Base-by-base conservation (phyloP, 176 grass and related monocot species). In the Guadua angustifolia region DNA sequence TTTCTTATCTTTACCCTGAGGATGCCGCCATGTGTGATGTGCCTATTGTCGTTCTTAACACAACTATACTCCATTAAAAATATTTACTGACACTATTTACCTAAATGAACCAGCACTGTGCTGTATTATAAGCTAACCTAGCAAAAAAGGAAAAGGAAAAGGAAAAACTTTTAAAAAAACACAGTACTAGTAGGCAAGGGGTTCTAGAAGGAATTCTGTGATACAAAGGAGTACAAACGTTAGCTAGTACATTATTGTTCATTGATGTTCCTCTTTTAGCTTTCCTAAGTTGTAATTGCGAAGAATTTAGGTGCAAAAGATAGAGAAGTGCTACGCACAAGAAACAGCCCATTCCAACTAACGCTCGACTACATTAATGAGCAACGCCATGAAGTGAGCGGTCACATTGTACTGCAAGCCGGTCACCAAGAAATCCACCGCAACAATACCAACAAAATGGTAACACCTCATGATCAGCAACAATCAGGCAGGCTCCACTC, bases 11-110 rank as follows among this genome's bases (percentile, higher is more conserved):
- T 1, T 29, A 29, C n/a, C n/a, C n/a, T n/a, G n/a, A n/a, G n/a
- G n/a, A n/a, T 46, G 15, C 22, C 14, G 78, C 77, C 85, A 75
- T 55, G 59, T 86, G 77, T 63, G 33, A 35, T 35, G 33, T 35
- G 33, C 3, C 45, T 69, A 55, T 51, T 5, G 50, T 19, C 52
- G n/a, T 55, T 21, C 5, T 55, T 7, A 19, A 21, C 42, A 43
- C 42, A 43, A 43, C 5, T 56, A 8, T 55, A 18, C 18, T 55
- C 0, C 18, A 56, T 18, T 56, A 8, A 21, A 26, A 24, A 29
- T 17, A 14, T 49, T 26, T 71, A 56, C 7, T 2, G 2, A 52
- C 2, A 7, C 15, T 66, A 67, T 7, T 10, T 68, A 51, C 4
- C 4, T 51, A 51, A 51, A 51, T 51, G 49, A 51, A 51, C 15